Evolutionary conservation across 495 filamentous ascomycete species (phyloP), one percentile per base, ranked within the genome.

Genomic region (Hypoxylon subgilvum): DNA sequence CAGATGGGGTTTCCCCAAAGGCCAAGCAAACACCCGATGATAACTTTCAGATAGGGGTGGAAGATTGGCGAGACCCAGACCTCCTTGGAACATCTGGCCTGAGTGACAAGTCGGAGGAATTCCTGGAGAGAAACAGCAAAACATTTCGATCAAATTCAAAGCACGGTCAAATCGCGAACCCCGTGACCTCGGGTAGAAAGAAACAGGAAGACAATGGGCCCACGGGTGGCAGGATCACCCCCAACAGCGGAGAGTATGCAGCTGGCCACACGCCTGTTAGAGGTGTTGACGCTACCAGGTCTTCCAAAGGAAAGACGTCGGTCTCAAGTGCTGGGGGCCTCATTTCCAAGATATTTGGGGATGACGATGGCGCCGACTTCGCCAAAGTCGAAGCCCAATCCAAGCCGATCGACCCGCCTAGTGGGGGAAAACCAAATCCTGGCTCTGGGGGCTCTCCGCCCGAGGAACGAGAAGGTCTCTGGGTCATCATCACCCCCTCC

Each of bases 401-500:
- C 21, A 54, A 58, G 17, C 38, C 52, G 1, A 19, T 36, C 3
- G 49, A 66, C 22, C 10, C 39, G 9, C 16, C 48, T 6, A 63
- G 44, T 32, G 14, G 39, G 25, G 46, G 53, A 30, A 69, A 52
- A 41, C 52, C 57, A 12, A 25, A 30, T 32, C 27, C 21, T n/a
- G 44, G 27, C 23, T 50, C 52, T 18, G 56, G 41, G 18, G 38
- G 14, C 8, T 49, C 58, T 30, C 57, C 61, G 5, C 43, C 59
- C 8, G 61, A 47, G 25, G 82, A 79, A 35, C 88, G 87, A 60
- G 86, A 94, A 54, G 94, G 94, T 6, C 82, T 98, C 4, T 97
- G 95, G 95, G 90, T 98, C 21, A 95, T 92, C 1, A 81, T 98
- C 48, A 94, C 92, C 1, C 94, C 92, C 10, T 90, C 92, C 5